Base-by-base conservation (phyloP, 805 yeast genomes). In the Hanseniaspora guilliermondii region DNA sequence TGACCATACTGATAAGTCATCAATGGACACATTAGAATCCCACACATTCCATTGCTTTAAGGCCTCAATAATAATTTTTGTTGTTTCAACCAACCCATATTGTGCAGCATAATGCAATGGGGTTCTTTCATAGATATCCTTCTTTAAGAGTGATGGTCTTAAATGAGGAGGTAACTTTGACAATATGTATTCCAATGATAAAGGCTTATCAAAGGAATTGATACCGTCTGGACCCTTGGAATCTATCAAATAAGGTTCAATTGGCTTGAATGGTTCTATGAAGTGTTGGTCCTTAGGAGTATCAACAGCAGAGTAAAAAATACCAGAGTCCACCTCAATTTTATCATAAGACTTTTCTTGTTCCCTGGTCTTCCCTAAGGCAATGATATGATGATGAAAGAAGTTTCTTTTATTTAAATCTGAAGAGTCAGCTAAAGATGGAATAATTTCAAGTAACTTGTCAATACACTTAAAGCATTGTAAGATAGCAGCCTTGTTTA, bases 31-130 rank as follows among this genome's bases (percentile, higher is more conserved):
- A 6, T 65, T 60, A 2, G 70, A 66, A 58, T 76, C 72, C 71
- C 80, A 76, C 53, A 80, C 73, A 2, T 71, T 68, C 91, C 94
- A 85, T 42, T 75, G 68, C 55, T 71, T 68, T 56, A 85, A 64
- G 60, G 73, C 76, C 37, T 73, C 73, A 16, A 88, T 69, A 33
- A 89, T 72, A 25, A 79, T 72, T 14, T 70, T 69, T 2, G 87
- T 73, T 37, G 83, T 79, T 50, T 77, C 78, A 56, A 76, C 78
- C 55, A 89, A 72, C 0, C 97, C 97, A 65, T 81, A 87, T 61
- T 87, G 93, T 2, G 93, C 82, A 19, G 95, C 82, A 65, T 89
- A 89, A 68, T 91, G 97, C 54, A 91, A 70, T 0, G 97, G 95
- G 0, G 96, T 85, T 57, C 96, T 76, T 58, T 74, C 74, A 64